phyloP scores from a whole-genome alignment of 352 stramenopile genomes.

The Pythium monospermum region DNA sequence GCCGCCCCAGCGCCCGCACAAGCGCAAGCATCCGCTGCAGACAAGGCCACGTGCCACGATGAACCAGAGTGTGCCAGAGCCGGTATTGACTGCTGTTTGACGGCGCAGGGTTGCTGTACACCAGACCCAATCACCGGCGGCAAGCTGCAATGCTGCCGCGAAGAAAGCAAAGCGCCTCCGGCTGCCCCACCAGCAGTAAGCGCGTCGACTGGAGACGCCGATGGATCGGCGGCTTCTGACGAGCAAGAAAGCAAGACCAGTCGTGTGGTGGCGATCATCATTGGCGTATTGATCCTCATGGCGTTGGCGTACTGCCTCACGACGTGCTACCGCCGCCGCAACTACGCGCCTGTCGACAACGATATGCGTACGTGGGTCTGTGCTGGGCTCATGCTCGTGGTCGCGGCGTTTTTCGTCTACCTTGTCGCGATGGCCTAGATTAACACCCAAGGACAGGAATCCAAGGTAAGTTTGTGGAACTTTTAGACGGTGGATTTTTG shows the following conservation, averaged over 20 bases:
- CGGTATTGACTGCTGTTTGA: constrained; percentile 28
- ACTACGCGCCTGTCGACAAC: constrained; percentile 52
- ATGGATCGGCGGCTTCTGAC: not conserved
- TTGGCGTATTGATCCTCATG: constrained; percentile 33
- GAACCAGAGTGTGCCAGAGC: constrained; percentile 11
- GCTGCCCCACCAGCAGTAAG: not conserved
- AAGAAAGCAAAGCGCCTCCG: constrained; percentile 9
- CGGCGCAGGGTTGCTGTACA: constrained; percentile 24
- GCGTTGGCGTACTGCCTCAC: constrained; percentile 36
- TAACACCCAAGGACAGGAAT: too few relatives aligned
- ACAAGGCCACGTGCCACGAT: not conserved
- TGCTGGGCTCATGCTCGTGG: constrained; percentile 43
- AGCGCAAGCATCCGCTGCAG: not conserved
- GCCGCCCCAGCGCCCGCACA: not conserved
- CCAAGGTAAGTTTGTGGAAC: too few relatives aligned
- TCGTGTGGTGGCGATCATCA: constrained; percentile 10
- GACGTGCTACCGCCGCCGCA: constrained; percentile 59
- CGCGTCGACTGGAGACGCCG: constrained; percentile 19
- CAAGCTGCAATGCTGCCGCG: constrained; percentile 33
- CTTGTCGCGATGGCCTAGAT: constrained; percentile 47
- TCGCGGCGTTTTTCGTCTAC: constrained; percentile 71
- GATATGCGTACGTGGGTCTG: constrained; percentile 69
- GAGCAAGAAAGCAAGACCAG: constrained; percentile 14
- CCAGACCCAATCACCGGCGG: constrained; percentile 12
- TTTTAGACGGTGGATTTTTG: too few relatives aligned